Conservation (phyloP, 83 land plant species). For the Picea mariana region DNA sequence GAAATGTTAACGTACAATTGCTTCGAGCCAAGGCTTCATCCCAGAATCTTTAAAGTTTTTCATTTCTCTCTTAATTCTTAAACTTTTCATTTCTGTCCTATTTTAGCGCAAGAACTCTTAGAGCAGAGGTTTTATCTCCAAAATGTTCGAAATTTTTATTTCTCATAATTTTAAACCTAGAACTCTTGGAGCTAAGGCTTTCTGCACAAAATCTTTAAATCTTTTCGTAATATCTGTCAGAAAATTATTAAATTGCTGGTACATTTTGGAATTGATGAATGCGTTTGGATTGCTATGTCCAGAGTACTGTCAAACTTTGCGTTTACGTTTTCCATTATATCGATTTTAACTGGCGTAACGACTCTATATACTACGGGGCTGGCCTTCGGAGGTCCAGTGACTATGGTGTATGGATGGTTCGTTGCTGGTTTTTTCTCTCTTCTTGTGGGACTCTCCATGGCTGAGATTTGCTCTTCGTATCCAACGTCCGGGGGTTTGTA, state of each 20-base stretch:
- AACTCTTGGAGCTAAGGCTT: too few relatives aligned
- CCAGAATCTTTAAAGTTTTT: too few relatives aligned
- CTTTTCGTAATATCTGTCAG: too few relatives aligned
- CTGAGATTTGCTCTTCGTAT: constrained; percentile 84
- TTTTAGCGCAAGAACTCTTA: too few relatives aligned
- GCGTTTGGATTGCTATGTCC: constrained; percentile 10
- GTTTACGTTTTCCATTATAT: constrained; percentile 79
- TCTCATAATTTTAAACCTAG: too few relatives aligned
- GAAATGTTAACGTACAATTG: too few relatives aligned
- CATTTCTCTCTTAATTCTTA: too few relatives aligned
- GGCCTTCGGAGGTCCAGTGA: constrained; percentile 64
- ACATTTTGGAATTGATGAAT: background rate
- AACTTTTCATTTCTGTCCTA: too few relatives aligned
- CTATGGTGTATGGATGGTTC: constrained; percentile 73
- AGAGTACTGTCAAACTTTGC: constrained; percentile 86
- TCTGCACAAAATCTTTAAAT: too few relatives aligned
- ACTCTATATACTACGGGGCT: constrained; percentile 77
- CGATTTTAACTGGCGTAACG: constrained; percentile 78
- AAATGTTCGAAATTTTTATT: too few relatives aligned
- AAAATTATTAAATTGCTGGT: background rate
- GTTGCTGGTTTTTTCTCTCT: constrained; percentile 64
- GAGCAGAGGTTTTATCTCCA: too few relatives aligned
- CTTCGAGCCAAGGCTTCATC: too few relatives aligned
- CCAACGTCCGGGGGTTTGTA: constrained; percentile 91
- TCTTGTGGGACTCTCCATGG: constrained; percentile 76